Percentiles rank a stretch among this genome's conserved stretches.
phyloP scores from a whole-genome alignment of 805 yeast genomes.

The Torulaspora delbrueckii region DNA sequence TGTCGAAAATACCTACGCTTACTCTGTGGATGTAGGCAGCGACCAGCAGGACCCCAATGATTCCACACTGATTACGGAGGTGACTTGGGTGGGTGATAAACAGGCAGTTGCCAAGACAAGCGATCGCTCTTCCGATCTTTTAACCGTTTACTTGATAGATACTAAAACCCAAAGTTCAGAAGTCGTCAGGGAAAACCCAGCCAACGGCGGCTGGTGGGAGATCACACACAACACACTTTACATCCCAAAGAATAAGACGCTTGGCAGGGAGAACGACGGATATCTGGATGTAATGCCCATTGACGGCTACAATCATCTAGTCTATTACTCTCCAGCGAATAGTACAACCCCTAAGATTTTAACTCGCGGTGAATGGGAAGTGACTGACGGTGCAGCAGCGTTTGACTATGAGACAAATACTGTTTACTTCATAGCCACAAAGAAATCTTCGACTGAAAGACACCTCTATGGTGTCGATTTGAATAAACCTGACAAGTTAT shows the following conservation, averaged over 20 bases:
- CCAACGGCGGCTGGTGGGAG: slow-evolving; percentile 71
- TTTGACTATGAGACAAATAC: slow-evolving; percentile 50
- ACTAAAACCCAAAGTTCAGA: slow-evolving; percentile 36
- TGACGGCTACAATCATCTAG: slow-evolving; percentile 68
- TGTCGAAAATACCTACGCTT: slow-evolving; percentile 28
- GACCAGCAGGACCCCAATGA: slow-evolving; percentile 36
- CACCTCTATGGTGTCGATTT: slow-evolving; percentile 71
- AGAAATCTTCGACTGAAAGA: slow-evolving; percentile 74
- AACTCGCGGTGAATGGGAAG: slow-evolving; percentile 85
- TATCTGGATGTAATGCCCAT: slow-evolving; percentile 75
- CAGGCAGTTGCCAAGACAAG: slow-evolving; percentile 52
- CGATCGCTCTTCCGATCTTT: slow-evolving; percentile 61
- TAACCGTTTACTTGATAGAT: slow-evolving; percentile 53
- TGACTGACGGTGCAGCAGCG: slow-evolving; percentile 64
- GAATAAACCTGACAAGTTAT: slow-evolving; percentile 37
- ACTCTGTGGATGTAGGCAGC: slow-evolving; percentile 41
- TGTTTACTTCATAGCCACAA: slow-evolving; percentile 64
- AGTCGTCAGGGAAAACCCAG: slow-evolving; percentile 45
- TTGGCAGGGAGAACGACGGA: slow-evolving; percentile 51
- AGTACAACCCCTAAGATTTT: slow-evolving; percentile 52
- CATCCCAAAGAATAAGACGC: slow-evolving; percentile 47
- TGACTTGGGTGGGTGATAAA: slow-evolving; percentile 60
- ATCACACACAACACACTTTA: slow-evolving; percentile 58
- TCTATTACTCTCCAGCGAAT: slow-evolving; percentile 71
- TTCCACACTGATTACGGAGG: slow-evolving; percentile 58